These are phyloP conservation scores for Exophiala sideris DNA, from an alignment of 2,329 filamentous ascomycete genomes.

Conservation along the genomic window DNA sequence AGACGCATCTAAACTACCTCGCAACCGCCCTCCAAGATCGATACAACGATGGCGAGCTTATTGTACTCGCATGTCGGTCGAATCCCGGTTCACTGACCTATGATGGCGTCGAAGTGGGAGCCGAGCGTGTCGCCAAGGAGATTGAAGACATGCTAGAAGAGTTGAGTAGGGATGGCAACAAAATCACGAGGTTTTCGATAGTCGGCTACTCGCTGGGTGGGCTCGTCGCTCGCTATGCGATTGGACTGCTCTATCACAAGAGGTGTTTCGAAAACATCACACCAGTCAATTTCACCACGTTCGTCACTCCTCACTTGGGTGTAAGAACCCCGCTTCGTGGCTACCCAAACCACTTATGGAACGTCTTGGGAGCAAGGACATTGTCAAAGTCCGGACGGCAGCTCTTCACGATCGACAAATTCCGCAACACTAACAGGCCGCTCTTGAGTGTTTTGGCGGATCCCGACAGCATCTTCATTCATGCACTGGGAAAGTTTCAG, in stretches of 20 bases:
- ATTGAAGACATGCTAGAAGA: conserved; percentile 58
- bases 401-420: conserved; percentile 81
- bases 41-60: conserved; percentile 50
- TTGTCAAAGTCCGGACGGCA: conserved; percentile 82
- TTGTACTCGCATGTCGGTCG: conserved; percentile 54
- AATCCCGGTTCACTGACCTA: conserved; percentile 60
- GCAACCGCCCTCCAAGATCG: conserved; percentile 50
- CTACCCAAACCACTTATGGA: conserved; percentile 67
- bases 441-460: conserved; percentile 80
- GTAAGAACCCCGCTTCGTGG: conserved; percentile 67
- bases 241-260: conserved; percentile 77
- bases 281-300: conserved; percentile 91
- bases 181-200: conserved; percentile 77
- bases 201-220: conserved; percentile 89
- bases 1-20: conserved; percentile 53
- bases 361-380: conserved; percentile 76
- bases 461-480: conserved; percentile 79
- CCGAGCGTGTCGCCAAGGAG: conserved; percentile 62
- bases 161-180: conserved; percentile 59
- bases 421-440: conserved; percentile 77
- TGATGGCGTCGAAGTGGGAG: conserved; percentile 66
- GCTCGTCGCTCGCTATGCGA: conserved; percentile 77
- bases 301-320: conserved; percentile 81
- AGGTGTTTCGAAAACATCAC: conserved; percentile 75
- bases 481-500: conserved; percentile 71